Conservation (phyloP, 345 rosid species). For the Erodium maritimum region DNA sequence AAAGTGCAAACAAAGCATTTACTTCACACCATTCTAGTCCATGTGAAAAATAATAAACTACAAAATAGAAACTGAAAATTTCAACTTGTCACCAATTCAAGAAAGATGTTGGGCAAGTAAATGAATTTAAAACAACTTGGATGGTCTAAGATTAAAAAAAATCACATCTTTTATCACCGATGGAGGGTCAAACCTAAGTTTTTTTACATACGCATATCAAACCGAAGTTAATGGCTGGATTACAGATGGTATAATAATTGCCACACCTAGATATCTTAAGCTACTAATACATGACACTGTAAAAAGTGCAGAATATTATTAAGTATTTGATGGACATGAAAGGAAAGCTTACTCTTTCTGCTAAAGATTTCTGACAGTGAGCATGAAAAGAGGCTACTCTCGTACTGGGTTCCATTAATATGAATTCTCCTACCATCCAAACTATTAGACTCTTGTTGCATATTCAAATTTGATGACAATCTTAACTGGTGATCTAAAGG, state of each 20-base stretch:
- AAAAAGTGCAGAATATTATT: not conserved
- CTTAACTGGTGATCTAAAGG: constrained; percentile 24
- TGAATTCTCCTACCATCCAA: constrained; percentile 24
- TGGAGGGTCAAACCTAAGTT: not conserved
- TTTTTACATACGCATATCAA: too few species aligned
- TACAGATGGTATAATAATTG: not conserved
- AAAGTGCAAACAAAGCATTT: constrained; percentile 9
- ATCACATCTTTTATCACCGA: not conserved
- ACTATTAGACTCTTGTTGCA: constrained; percentile 23
- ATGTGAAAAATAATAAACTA: not conserved
- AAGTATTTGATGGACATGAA: not conserved
- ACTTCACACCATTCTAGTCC: not conserved
- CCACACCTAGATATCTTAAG: constrained; percentile 12
- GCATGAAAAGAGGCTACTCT: constrained; percentile 88
- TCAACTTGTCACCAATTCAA: not conserved
- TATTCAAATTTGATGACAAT: constrained; percentile 23
- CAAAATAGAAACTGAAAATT: not conserved
- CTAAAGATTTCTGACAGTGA: constrained; percentile 75
- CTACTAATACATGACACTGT: not conserved
- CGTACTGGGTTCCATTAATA: constrained; percentile 30
- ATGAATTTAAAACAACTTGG: not conserved
- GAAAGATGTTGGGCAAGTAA: not conserved
- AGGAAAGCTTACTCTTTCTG: constrained; percentile 44
- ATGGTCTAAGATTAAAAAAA: not conserved
- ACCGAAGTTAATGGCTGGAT: not conserved